phyloP scores from a whole-genome alignment of 257 asterid genomes.

The Solanum sparsipilum region DNA sequence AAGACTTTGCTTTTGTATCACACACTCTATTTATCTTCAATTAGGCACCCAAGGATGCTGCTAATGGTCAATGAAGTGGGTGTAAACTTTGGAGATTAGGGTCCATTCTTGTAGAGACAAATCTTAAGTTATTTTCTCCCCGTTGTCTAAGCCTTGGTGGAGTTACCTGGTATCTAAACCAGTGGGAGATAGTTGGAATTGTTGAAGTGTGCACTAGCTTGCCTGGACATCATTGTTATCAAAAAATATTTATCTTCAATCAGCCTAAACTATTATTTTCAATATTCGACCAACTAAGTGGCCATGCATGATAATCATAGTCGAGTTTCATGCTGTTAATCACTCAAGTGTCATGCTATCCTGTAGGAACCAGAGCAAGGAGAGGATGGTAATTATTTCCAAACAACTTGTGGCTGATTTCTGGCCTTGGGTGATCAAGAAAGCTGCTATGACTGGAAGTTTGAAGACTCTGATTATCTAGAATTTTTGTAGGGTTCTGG shows the following conservation, averaged over 20 bases:
- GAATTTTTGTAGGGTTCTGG: background rate
- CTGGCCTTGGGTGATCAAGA: background rate
- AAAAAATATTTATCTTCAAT: background rate
- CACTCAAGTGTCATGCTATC: background rate
- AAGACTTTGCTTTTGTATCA: background rate
- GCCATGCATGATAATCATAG: background rate
- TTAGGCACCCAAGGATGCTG: background rate
- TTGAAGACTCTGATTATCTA: background rate
- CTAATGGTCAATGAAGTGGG: background rate
- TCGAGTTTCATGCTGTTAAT: background rate
- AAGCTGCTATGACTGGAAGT: background rate
- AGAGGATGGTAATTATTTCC: background rate
- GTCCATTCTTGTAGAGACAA: background rate
- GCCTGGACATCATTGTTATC: background rate
- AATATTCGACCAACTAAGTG: background rate
- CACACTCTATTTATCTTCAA: background rate
- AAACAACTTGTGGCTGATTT: background rate
- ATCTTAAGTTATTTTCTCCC: background rate
- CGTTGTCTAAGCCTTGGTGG: background rate
- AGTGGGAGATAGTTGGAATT: background rate
- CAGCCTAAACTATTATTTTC: background rate
- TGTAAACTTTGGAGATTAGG: background rate
- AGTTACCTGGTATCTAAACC: background rate
- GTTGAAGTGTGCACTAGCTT: background rate
- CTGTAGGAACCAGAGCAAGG: background rate